phyloP scores from a whole-genome alignment of 768 basidiomycete genomes.

The Collybiopsis confluens region DNA sequence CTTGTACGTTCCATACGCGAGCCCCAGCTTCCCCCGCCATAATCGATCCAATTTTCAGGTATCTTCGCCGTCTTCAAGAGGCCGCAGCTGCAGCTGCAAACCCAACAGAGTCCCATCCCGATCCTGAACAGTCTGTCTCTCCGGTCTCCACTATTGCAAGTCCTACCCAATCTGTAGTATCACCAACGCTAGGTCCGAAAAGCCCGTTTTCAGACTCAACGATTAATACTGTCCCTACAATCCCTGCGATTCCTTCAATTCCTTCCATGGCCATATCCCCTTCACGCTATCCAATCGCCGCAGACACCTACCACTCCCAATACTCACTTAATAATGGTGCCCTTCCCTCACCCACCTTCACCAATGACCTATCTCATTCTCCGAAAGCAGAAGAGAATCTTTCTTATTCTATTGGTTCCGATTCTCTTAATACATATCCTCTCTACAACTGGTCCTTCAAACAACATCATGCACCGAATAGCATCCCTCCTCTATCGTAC shows the following conservation, averaged over 20 bases:
- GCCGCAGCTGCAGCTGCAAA: conserved; percentile 57
- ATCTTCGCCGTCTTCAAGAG: conserved; percentile 77
- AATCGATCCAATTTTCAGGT: conserved; percentile 35
- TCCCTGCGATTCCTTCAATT: conserved; percentile 28
- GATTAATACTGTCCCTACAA: conserved; percentile 18
- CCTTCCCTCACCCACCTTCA: conserved; percentile 22
- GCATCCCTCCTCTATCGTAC: conserved; percentile 62
- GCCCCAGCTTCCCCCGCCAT: conserved; percentile 1
- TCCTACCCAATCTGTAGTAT: conserved; percentile 41
- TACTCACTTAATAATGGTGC: conserved; percentile 42
- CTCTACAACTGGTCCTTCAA: conserved; percentile 71
- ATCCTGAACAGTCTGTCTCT: conserved; percentile 35
- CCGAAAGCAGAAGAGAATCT: conserved; percentile 44
- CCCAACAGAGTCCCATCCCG: conserved; percentile 30
- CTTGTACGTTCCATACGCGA: conserved; percentile 50
- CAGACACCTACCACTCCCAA: conserved; percentile 61
- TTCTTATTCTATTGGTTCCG: conserved; percentile 29
- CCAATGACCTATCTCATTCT: conserved; percentile 31
- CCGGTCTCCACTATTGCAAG: conserved; percentile 46
- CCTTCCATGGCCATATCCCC: conserved; percentile 50
- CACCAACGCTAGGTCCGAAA: conserved; percentile 40
- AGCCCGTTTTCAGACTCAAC: conserved; percentile 55
- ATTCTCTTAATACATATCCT: conserved; percentile 61
- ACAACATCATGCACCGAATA: conserved; percentile 41
- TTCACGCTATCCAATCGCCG: conserved; percentile 66